phyloP scores from a whole-genome alignment of 768 basidiomycete species.

The Termitomyces sp. region DNA sequence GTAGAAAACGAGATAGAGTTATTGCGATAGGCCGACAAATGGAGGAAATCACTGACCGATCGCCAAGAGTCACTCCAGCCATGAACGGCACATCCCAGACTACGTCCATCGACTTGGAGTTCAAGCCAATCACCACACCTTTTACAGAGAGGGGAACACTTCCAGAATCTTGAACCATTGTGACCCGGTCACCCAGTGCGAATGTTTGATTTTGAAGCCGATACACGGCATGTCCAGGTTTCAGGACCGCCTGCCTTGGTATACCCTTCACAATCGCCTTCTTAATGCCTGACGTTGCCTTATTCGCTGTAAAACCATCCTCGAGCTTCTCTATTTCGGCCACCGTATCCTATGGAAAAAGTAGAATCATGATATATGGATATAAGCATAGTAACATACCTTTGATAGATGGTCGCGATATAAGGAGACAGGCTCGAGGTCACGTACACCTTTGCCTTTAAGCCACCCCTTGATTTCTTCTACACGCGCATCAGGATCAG shows the following conservation, averaged over 20 bases:
- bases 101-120: conserved; percentile 85
- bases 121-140: conserved; percentile 91
- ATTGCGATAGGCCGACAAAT: background rate
- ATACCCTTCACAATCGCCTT: conserved; percentile 92
- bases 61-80: conserved; percentile 82
- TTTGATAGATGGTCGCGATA: conserved; percentile 90
- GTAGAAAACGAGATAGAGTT: background rate
- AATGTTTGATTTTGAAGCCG: conserved; percentile 89
- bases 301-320: conserved; percentile 58
- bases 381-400: conserved; percentile 31
- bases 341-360: conserved; percentile 61
- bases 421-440: conserved; percentile 90
- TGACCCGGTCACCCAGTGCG: conserved; percentile 86
- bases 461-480: conserved; percentile 85
- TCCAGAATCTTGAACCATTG: conserved; percentile 94
- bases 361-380: background rate
- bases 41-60: conserved; percentile 45
- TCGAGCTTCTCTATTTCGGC: conserved; percentile 72
- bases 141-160: conserved; percentile 87
- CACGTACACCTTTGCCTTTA: conserved; percentile 76
- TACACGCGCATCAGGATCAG: conserved; percentile 63
- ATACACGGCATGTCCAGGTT: conserved; percentile 85
- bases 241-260: conserved; percentile 88
- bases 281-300: conserved; percentile 65
- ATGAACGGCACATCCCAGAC: conserved; percentile 97